Base-by-base conservation (phyloP, 108 stramenopile species). In the Pseudonitzschia multiseries region DNA sequence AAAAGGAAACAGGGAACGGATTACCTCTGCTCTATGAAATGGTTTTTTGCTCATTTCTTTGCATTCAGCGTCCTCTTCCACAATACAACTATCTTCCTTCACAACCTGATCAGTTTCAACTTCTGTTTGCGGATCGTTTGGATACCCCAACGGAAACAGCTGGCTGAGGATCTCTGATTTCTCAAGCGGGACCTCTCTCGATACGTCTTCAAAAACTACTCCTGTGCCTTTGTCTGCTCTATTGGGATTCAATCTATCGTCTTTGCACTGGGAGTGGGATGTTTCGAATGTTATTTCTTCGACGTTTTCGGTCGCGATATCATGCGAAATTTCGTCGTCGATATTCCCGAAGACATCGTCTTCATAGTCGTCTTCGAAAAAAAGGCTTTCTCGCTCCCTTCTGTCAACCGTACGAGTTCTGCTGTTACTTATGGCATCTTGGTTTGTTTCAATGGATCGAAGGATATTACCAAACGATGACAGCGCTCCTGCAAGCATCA, bases 111-210 rank as follows among this genome's bases (percentile, higher is more conserved):
- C 29, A 27, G 27, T 8, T 59, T 15, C 17, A 36, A 8, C 26
- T 26, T 26, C 13, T 20, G 54, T 56, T 26, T 22, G 9, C 22
- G 4, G 24, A 10, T 13, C 9, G 40, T 17, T 62, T 62, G 32
- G 61, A 62, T 62, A 17, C 14, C 61, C 33, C 33, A 62, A 40
- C 10, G 61, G 61, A 62, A 62, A 62, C 10, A 62, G 36, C 29
- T 62, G 36, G 29, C 13, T 29, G 31, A 40, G 10, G 33, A 62
- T 62, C 12, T 62, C 61, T 1, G 61, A 12, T 62, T 41, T 62
- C 17, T 33, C 33, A 40, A 40, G 5, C 15, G 18, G 29, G 20
- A 62, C 27, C 15, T 62, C n/a, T 21, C 9, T 9, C 36, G 1
- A 6, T 13, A 36, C 36, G 18, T 62, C 6, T n/a, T 40, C 5